Evolutionary conservation across 2,329 filamentous ascomycete genomes (phyloP), one percentile per base, ranked within the genome.

Genomic region (Fusarium sp.): DNA sequence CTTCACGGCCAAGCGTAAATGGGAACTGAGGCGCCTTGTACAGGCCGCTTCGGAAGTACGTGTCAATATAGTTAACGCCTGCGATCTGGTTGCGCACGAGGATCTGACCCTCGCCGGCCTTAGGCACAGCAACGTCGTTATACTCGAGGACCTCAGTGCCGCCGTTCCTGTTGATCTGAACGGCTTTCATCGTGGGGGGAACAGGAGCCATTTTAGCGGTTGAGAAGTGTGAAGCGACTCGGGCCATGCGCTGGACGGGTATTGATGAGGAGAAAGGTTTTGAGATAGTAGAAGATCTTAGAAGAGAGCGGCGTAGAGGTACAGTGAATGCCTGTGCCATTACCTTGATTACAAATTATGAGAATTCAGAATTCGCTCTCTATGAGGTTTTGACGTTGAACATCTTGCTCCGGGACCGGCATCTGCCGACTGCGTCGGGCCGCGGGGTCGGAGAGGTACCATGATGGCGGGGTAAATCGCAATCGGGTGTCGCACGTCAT

Each of bases 41-140:
- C 46, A 96, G 85, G 10, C 93, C 93, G 11, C 85, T 87, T 74
- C 93, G 92, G 84, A 93, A 96, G 79, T 97, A 96, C 35, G 81
- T 96, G 77, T 97, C 93, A 71, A 97, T 96, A 78, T 85, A 97
- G 78, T 97, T 97, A 60, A 97, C 81, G 58, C 93, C 93, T 44
- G 90, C 83, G 73, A 85, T 91, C 64, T 89, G 86, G 76, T 96
- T 96, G 77, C 89, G 90, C 56, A 97, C 85, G 5, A 97, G 84
- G 22, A 97, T 77, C 67, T 96, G 83, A 56, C 87, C 88, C n/a
- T 88, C 85, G 32, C 85, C 80, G 3, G 84, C 85, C 45, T 82
- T 78, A 0, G 92, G 91, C 1, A 96, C 85, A 15, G 75, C 88
- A 4, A 92, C 75, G 71, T 92, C 86, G 70, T 84, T 89, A 76